These are phyloP conservation scores for Diaporthe aspalathi DNA, from an alignment of 2,329 filamentous ascomycete genomes.

Conservation along the genomic window DNA sequence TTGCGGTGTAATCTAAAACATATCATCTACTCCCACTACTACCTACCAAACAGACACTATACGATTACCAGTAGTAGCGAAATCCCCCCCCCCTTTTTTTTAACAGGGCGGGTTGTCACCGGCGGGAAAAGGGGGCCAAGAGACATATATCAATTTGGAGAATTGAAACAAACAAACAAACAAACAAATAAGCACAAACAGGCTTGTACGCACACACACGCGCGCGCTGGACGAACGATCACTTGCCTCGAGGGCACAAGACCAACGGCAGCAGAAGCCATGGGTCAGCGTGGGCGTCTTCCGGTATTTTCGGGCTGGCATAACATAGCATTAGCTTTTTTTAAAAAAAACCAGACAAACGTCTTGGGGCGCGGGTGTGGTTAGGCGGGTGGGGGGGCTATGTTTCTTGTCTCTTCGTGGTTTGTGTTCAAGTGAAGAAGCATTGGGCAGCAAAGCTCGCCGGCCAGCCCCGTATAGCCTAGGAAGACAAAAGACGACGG, in stretches of 20 bases:
- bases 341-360: too few relatives aligned
- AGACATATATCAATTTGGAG: conserved; percentile 17
- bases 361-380: too few relatives aligned
- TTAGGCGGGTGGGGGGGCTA: too few relatives aligned
- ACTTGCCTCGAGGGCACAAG: conserved; percentile 4
- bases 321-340: conserved; percentile 21
- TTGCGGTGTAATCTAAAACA: conserved; percentile 13
- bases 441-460: too few relatives aligned
- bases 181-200: neutral
- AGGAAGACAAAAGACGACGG: neutral
- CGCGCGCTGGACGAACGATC: neutral
- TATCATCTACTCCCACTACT: conserved; percentile 10
- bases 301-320: neutral
- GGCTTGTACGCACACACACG: neutral
- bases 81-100: conserved; percentile 5
- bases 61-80: neutral
- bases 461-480: neutral
- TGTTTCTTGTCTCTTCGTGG: too few relatives aligned
- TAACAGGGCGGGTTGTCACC: conserved; percentile 11
- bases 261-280: neutral
- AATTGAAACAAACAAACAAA: neutral
- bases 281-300: neutral
- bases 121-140: neutral
- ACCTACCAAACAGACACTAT: neutral
- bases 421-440: too few relatives aligned